A percentile compares a stretch with the other conserved stretches of the same genome.
phyloP scores from a whole-genome alignment of 2,329 filamentous ascomycete species.

The Aspergillus sp. region DNA sequence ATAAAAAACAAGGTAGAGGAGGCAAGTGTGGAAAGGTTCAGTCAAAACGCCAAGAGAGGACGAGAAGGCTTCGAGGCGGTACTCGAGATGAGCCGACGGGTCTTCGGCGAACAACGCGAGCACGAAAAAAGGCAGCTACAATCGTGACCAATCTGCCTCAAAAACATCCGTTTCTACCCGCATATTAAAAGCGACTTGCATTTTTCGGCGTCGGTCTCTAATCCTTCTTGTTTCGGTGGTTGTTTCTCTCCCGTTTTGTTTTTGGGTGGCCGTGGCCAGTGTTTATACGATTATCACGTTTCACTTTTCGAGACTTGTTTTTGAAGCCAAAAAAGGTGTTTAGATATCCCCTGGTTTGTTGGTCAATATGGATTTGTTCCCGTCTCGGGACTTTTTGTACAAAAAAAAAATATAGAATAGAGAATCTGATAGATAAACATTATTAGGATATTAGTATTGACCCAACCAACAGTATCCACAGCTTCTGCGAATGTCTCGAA shows the following conservation, averaged over 20 bases:
- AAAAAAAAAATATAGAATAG: not conserved
- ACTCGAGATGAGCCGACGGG: slow-evolving; percentile 82
- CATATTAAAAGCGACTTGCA: slow-evolving; percentile 27
- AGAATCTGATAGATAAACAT: not conserved
- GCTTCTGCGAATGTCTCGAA: no score
- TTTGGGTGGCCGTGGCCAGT: not conserved
- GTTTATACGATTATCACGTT: not conserved
- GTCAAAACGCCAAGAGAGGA: slow-evolving; percentile 84
- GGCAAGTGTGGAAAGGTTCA: slow-evolving; percentile 77
- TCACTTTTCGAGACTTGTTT: slow-evolving; percentile 5
- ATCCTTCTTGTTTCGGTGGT: slow-evolving; percentile 8
- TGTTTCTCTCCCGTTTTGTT: slow-evolving; percentile 1
- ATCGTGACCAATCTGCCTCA: slow-evolving; percentile 8
- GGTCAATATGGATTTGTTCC: not conserved
- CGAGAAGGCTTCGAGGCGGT: slow-evolving; percentile 94
- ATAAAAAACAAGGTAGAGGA: slow-evolving; percentile 97
- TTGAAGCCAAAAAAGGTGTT: slow-evolving; percentile 6
- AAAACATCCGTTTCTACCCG: slow-evolving; percentile 6
- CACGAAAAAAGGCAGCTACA: slow-evolving; percentile 43
- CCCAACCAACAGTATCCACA: not conserved
- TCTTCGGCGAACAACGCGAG: slow-evolving; percentile 83
- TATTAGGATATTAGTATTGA: not conserved
- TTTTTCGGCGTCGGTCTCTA: slow-evolving; percentile 20
- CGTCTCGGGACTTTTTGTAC: not conserved
- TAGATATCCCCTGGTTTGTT: not conserved